Evolutionary conservation across 805 yeast species (phyloP).

Genomic region (Myxozyma neglecta): DNA sequence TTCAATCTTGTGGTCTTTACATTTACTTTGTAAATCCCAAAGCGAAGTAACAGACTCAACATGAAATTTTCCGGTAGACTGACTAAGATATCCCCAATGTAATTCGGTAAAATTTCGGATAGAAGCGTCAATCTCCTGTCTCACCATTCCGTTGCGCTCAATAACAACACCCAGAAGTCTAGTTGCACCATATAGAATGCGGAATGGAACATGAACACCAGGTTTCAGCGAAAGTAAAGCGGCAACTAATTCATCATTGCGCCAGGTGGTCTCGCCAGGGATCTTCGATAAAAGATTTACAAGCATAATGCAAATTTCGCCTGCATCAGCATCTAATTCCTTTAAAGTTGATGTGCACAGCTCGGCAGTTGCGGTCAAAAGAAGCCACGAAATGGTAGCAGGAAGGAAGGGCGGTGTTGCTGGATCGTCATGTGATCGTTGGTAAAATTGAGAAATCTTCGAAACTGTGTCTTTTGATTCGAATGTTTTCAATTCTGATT

Average conservation of each 20-base stretch:
- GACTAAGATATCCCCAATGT: slow-evolving; percentile 56
- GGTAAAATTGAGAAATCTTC: slow-evolving; percentile 43
- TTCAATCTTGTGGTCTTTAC: slow-evolving; percentile 59
- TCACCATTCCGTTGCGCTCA: slow-evolving; percentile 27
- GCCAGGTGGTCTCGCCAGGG: slow-evolving; percentile 46
- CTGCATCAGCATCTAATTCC: slow-evolving; percentile 15
- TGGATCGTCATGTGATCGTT: slow-evolving; percentile 35
- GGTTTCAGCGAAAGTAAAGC: slow-evolving; percentile 34
- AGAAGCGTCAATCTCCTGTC: slow-evolving; percentile 26
- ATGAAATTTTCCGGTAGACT: slow-evolving; percentile 57
- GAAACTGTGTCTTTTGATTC: slow-evolving; percentile 35
- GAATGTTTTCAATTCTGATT: slow-evolving; percentile 38
- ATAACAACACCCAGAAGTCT: slow-evolving; percentile 25
- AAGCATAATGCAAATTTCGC: slow-evolving; percentile 23
- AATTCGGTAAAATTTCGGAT: slow-evolving; percentile 27
- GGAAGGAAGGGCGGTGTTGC: slow-evolving; percentile 45
- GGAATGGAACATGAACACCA: slow-evolving; percentile 19
- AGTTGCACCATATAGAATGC: slow-evolving; percentile 29
- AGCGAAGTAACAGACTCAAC: slow-evolving; percentile 68
- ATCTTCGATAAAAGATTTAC: slow-evolving; percentile 46
- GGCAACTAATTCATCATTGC: slow-evolving; percentile 41
- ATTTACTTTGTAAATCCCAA: slow-evolving; percentile 57
- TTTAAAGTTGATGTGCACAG: slow-evolving; percentile 19
- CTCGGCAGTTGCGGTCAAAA: slow-evolving; percentile 37
- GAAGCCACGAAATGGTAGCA: slow-evolving; percentile 48